phyloP scores from a whole-genome alignment of 2,329 filamentous ascomycete species.

The Cadophora luteo-olivacea region DNA sequence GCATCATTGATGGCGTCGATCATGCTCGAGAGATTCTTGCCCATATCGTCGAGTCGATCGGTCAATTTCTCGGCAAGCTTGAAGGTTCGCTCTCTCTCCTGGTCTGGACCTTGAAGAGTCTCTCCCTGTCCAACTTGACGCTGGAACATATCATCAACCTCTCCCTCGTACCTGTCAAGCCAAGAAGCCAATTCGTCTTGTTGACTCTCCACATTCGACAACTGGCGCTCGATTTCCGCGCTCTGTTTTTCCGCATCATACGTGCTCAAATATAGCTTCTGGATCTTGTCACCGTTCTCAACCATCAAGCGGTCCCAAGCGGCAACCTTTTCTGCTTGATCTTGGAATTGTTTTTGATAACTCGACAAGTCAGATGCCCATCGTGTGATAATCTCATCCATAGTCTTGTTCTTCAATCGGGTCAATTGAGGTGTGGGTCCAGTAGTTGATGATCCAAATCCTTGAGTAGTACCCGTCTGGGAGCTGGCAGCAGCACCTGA shows the following conservation, averaged over 20 bases:
- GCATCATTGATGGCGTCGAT: slow-evolving; percentile 98
- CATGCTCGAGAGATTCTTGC: slow-evolving; percentile 91
- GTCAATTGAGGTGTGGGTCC: slow-evolving; percentile 86
- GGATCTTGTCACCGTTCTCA: slow-evolving; percentile 93
- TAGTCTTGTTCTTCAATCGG: slow-evolving; percentile 95
- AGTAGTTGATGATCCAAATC: slow-evolving; percentile 74
- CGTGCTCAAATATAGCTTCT: slow-evolving; percentile 88
- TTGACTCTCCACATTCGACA: slow-evolving; percentile 87
- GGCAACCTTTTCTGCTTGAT: slow-evolving; percentile 85
- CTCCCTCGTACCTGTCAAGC: slow-evolving; percentile 88
- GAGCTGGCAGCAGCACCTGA: slow-evolving; percentile 32
- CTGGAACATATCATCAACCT: slow-evolving; percentile 87
- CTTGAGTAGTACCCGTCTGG: slow-evolving; percentile 39
- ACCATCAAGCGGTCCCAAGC: slow-evolving; percentile 90
- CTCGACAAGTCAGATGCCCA: slow-evolving; percentile 96
- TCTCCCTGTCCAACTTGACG: slow-evolving; percentile 79
- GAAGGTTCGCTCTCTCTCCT: slow-evolving; percentile 95
- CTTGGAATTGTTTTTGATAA: slow-evolving; percentile 96
- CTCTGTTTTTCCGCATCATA: slow-evolving; percentile 94
- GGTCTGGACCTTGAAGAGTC: slow-evolving; percentile 84
- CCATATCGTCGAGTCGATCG: slow-evolving; percentile 91
- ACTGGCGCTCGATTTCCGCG: slow-evolving; percentile 90
- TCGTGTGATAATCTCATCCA: slow-evolving; percentile 97
- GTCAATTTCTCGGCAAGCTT: slow-evolving; percentile 94
- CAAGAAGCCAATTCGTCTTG: slow-evolving; percentile 89